These are phyloP conservation scores for Aspergillus bombycis DNA, from an alignment of 2,329 filamentous ascomycete genomes.

Conservation along the genomic window DNA sequence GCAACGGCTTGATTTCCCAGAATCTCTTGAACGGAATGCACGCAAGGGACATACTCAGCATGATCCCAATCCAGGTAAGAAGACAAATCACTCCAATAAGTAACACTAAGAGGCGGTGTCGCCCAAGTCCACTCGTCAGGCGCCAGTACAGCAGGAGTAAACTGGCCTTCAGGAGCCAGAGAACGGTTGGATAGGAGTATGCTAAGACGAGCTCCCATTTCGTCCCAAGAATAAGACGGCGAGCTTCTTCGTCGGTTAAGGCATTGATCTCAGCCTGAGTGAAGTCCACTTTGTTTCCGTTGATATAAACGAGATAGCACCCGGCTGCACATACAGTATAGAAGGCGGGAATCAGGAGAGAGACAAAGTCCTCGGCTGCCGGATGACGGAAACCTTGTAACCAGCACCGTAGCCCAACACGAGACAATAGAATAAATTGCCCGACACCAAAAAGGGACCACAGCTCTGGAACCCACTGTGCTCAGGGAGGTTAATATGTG, in stretches of 20 bases:
- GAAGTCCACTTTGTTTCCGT: not conserved
- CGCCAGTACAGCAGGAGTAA: not conserved
- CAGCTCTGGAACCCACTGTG: not conserved
- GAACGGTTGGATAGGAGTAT: not conserved
- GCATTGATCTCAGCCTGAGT: not conserved
- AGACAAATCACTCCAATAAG: not conserved
- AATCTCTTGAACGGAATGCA: not conserved
- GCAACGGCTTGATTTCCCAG: not conserved
- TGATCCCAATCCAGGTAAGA: not conserved
- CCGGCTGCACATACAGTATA: not conserved
- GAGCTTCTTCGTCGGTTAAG: not conserved
- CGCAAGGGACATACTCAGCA: not conserved
- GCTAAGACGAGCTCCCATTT: not conserved
- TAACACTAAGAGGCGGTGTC: not conserved
- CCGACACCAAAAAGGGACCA: not conserved
- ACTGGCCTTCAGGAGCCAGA: not conserved
- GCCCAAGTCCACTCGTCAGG: not conserved
- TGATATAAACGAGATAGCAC: not conserved
- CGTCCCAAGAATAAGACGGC: not conserved
- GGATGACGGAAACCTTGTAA: not conserved
- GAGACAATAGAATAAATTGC: not conserved
- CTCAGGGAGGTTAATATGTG: not conserved
- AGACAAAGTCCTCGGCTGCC: not conserved
- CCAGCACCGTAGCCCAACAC: not conserved
- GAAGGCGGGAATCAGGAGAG: not conserved